Evolutionary conservation across 768 basidiomycete species (phyloP).

Genomic region (Mycena belliarum): DNA sequence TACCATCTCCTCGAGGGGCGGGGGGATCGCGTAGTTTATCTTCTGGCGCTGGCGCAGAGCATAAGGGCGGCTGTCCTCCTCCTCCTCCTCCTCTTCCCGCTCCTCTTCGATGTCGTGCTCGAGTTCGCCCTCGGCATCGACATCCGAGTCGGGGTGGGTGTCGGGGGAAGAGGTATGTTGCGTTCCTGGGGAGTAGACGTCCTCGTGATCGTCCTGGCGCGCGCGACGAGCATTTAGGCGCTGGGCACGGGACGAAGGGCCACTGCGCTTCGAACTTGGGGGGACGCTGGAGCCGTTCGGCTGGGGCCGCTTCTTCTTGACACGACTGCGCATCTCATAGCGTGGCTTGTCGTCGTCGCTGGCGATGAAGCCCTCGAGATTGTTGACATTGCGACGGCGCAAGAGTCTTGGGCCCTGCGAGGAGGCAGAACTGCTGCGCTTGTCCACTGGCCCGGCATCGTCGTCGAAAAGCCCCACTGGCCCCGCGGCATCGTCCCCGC

Average conservation of each 20-base stretch:
- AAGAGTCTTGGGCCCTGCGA: conserved; percentile 19
- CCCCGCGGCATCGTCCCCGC: conserved; percentile 42
- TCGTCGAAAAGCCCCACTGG: conserved; percentile 33
- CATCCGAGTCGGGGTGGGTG: conserved; percentile 41
- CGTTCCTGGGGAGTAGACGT: conserved; percentile 60
- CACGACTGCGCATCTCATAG: conserved; percentile 41
- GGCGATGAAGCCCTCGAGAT: conserved; percentile 39
- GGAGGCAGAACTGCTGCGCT: too few species aligned
- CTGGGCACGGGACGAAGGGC: conserved; percentile 27
- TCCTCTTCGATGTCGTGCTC: conserved; percentile 38
- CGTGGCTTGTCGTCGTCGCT: conserved; percentile 47
- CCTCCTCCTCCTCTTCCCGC: conserved; percentile 41
- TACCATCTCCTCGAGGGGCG: conserved; percentile 72
- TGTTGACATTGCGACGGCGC: conserved; percentile 23
- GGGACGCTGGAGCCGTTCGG: conserved; percentile 15
- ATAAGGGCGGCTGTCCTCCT: conserved; percentile 57
- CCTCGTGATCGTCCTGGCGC: conserved; percentile 43
- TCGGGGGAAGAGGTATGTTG: conserved; percentile 43
- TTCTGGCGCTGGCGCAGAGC: conserved; percentile 62
- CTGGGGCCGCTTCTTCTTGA: conserved; percentile 29
- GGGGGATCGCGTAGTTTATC: conserved; percentile 82
- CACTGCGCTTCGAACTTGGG: conserved; percentile 15
- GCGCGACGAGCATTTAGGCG: conserved; percentile 44
- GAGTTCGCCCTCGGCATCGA: conserved; percentile 35
- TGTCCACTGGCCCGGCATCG: too few species aligned